A percentile compares a stretch with the other conserved stretches of the same genome.
Conservation (phyloP, 495 filamentous ascomycete species). For the Cryomyces antarcticus region DNA sequence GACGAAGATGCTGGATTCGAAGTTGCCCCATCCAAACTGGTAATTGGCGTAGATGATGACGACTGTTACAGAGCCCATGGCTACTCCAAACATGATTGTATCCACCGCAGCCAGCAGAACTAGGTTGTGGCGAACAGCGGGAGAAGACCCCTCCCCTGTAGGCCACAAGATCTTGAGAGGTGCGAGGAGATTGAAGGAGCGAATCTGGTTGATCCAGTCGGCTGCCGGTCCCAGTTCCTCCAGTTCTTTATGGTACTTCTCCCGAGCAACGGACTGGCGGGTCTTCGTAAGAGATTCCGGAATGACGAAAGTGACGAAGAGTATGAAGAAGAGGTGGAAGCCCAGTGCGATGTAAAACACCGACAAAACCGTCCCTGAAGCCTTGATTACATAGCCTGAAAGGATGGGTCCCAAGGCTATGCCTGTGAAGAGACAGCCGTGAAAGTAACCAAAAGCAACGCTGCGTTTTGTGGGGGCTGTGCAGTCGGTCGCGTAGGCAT, state of each 20-base stretch:
- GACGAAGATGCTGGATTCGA: slow-evolving; percentile 58
- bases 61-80: slow-evolving; percentile 59
- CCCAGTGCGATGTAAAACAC: slow-evolving; percentile 62
- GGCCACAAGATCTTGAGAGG: slow-evolving; percentile 65
- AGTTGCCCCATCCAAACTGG: slow-evolving; percentile 62
- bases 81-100: slow-evolving; percentile 54
- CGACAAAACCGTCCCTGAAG: slow-evolving; percentile 41
- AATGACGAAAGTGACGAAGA: slow-evolving; percentile 44
- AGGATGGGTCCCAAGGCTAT: slow-evolving; percentile 67
- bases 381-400: slow-evolving; percentile 54
- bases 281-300: slow-evolving; percentile 64
- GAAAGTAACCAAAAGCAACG: slow-evolving; percentile 76
- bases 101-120: slow-evolving; percentile 63
- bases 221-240: slow-evolving; percentile 10
- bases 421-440: slow-evolving; percentile 70
- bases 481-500: slow-evolving; percentile 79
- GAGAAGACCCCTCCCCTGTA: slow-evolving; percentile 36
- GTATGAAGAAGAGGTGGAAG: slow-evolving; percentile 49
- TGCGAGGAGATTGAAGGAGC: slow-evolving; percentile 36
- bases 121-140: slow-evolving; percentile 53
- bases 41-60: slow-evolving; percentile 61
- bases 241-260: slow-evolving; percentile 29
- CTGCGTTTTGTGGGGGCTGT: slow-evolving; percentile 57
- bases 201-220: slow-evolving; percentile 24
- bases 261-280: slow-evolving; percentile 44